Conservation (phyloP, 2,329 filamentous ascomycete genomes). For the Cercospora zeae-maydis region DNA sequence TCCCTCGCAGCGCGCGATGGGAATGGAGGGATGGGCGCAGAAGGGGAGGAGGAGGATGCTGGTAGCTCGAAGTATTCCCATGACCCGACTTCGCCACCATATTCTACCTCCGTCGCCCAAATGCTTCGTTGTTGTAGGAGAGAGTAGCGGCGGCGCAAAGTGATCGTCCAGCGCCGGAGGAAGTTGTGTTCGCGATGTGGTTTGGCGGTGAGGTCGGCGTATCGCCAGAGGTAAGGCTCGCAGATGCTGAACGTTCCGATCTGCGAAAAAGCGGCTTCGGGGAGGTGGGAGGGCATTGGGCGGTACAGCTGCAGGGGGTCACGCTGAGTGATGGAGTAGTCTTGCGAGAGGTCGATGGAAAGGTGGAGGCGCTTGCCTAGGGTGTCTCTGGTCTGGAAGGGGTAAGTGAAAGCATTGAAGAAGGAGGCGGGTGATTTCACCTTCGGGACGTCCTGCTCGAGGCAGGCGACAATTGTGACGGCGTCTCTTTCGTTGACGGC, state of each 20-base stretch:
- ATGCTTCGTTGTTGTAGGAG: neutral
- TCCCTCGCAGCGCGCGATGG: neutral
- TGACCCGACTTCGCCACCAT: neutral
- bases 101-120: neutral
- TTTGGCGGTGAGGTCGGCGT: neutral
- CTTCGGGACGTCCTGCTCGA: neutral
- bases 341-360: neutral
- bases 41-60: neutral
- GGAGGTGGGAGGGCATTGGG: neutral
- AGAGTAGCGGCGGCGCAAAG: neutral
- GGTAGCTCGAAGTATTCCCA: neutral
- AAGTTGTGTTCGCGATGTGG: neutral
- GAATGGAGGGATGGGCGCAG: neutral
- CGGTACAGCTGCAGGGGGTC: neutral
- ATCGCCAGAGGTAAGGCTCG: constrained; percentile 5
- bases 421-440: neutral
- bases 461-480: neutral
- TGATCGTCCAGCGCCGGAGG: constrained; percentile 7
- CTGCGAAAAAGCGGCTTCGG: neutral
- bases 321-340: neutral
- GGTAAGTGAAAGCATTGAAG: neutral
- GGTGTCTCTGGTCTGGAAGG: neutral
- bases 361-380: neutral
- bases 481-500: neutral
- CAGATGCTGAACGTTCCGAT: neutral